A percentile compares a stretch with the other conserved stretches of the same genome.
Conservation (phyloP, 306 rosid species). For the Cucurbita pepo region DNA sequence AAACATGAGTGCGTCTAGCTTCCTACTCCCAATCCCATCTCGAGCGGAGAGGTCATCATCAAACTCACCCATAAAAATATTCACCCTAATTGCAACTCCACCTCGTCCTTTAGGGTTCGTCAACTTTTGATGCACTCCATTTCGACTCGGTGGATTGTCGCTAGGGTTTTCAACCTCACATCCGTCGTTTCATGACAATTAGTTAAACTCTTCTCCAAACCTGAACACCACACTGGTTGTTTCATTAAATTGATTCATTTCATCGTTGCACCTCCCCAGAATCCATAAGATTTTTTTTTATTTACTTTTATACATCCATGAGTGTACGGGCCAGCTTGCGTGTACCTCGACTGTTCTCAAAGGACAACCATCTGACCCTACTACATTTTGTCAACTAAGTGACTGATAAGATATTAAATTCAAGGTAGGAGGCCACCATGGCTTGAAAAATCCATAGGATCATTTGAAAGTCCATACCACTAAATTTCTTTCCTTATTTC, state of each 20-base stretch:
- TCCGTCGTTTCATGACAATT: background rate
- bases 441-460: too few relatives aligned
- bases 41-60: background rate
- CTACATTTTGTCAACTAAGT: too few relatives aligned
- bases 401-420: too few relatives aligned
- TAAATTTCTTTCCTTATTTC: background rate
- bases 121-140: background rate
- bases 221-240: background rate
- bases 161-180: background rate
- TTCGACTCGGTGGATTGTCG: background rate
- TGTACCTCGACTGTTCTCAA: too few relatives aligned
- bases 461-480: background rate
- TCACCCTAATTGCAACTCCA: background rate
- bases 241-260: background rate
- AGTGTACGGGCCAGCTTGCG: too few relatives aligned
- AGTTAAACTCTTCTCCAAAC: background rate
- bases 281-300: background rate
- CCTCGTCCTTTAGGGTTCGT: background rate
- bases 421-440: too few relatives aligned
- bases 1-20: background rate
- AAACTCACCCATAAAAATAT: background rate
- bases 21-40: background rate
- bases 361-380: too few relatives aligned
- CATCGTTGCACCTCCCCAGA: background rate
- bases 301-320: too few relatives aligned